These are phyloP conservation scores for Apostasia shenzhenica DNA, from an alignment of 106 monocot species.

Conservation along the genomic window DNA sequence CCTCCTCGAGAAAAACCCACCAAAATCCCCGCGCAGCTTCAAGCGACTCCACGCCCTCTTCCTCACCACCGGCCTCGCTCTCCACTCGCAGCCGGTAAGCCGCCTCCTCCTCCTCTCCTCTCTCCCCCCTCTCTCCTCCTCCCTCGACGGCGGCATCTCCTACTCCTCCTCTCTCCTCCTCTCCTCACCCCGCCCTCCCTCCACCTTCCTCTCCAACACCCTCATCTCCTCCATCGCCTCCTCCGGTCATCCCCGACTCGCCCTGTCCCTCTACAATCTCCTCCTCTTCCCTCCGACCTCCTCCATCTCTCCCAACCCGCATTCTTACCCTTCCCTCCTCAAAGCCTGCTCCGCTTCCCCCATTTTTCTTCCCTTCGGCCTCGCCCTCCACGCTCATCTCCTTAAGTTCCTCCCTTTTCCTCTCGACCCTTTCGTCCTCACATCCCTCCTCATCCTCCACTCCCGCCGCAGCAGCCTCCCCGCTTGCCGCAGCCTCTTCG, in stretches of 20 bases:
- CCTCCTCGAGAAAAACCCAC: not conserved
- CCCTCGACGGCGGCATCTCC: not conserved
- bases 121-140: constrained; percentile 8
- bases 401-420: constrained; percentile 25
- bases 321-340: constrained; percentile 47
- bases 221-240: constrained; percentile 34
- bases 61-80: constrained; percentile 42
- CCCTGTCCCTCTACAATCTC: constrained; percentile 19
- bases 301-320: constrained; percentile 20
- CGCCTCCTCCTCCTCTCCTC: constrained; percentile 20
- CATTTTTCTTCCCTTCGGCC: constrained; percentile 1
- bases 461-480: constrained; percentile 7
- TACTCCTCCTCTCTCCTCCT: constrained; percentile 17
- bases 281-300: constrained; percentile 3
- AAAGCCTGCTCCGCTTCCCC: constrained; percentile 9
- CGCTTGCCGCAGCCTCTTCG: constrained; percentile 25
- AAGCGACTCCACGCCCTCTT: constrained; percentile 36
- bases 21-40: constrained; percentile 9
- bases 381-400: constrained; percentile 34
- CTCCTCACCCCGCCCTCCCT: constrained; percentile 12
- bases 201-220: constrained; percentile 45
- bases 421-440: constrained; percentile 21
- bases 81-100: constrained; percentile 37
- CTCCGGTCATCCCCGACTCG: constrained; percentile 3
- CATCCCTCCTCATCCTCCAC: constrained; percentile 33